phyloP scores from a whole-genome alignment of 2,329 filamentous ascomycete species.

The Microsporum audouinii region DNA sequence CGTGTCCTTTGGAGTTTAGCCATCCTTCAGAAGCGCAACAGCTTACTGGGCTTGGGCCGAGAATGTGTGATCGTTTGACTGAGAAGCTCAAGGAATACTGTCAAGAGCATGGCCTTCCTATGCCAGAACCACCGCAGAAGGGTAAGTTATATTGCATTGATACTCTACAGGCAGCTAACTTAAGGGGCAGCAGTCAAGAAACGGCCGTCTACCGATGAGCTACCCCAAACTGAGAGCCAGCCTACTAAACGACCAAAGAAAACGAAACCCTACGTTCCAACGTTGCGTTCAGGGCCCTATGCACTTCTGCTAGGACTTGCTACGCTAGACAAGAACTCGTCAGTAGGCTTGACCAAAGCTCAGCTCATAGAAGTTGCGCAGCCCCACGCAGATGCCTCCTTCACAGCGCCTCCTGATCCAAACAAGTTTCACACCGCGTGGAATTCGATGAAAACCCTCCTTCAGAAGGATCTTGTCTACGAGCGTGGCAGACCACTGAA shows the following conservation, averaged over 20 bases:
- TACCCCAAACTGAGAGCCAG: constrained; percentile 21
- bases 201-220: constrained; percentile 22
- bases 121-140: constrained; percentile 46
- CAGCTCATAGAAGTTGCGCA: constrained; percentile 60
- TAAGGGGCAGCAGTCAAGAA: constrained; percentile 20
- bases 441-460: constrained; percentile 68
- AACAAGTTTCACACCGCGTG: constrained; percentile 67
- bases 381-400: constrained; percentile 60
- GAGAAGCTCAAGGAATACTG: constrained; percentile 48
- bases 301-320: constrained; percentile 58
- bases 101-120: constrained; percentile 53
- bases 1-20: constrained; percentile 57
- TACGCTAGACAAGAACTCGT: constrained; percentile 44
- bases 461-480: constrained; percentile 61
- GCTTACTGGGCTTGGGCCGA: constrained; percentile 63
- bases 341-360: constrained; percentile 52
- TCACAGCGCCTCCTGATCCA: constrained; percentile 54
- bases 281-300: constrained; percentile 61
- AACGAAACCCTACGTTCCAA: constrained; percentile 58
- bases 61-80: constrained; percentile 58
- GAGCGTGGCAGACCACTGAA: constrained; percentile 57
- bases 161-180: not conserved
- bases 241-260: constrained; percentile 46
- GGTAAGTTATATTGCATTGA: not conserved
- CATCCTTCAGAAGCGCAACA: constrained; percentile 63